Evolutionary conservation across 2,329 filamentous ascomycete species (phyloP).

Genomic region (Xylaria polymorpha): DNA sequence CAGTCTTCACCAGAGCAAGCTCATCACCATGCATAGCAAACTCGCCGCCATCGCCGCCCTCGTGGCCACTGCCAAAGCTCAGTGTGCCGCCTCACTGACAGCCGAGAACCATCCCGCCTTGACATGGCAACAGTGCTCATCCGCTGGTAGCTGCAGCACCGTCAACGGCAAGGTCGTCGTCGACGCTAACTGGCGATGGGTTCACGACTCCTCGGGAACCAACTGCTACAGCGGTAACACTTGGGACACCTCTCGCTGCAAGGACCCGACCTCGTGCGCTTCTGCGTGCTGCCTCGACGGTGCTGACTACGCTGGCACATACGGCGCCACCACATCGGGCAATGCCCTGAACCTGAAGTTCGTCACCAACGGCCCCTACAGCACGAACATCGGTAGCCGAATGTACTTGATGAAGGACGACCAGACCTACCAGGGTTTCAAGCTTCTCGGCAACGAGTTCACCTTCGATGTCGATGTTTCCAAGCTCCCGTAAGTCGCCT

Average conservation of each 20-base stretch:
- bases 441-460: conserved; percentile 69
- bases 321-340: conserved; percentile 59
- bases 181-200: conserved; percentile 65
- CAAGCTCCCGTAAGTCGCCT: conserved; percentile 54
- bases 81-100: conserved; percentile 56
- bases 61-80: conserved; percentile 54
- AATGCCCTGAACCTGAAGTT: conserved; percentile 62
- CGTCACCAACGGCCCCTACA: conserved; percentile 59
- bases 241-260: conserved; percentile 51
- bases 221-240: conserved; percentile 62
- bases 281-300: conserved; percentile 58
- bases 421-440: conserved; percentile 67
- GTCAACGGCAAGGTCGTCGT: conserved; percentile 58
- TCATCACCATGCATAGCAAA: conserved; percentile 45
- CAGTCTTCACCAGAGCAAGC: conserved; percentile 27
- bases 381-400: conserved; percentile 57
- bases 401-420: conserved; percentile 68
- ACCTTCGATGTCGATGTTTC: conserved; percentile 73
- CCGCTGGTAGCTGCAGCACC: conserved; percentile 55
- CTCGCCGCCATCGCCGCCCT: conserved; percentile 51
- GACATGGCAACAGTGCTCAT: conserved; percentile 58
- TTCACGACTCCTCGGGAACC: conserved; percentile 55
- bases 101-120: conserved; percentile 59
- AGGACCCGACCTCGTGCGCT: conserved; percentile 54
- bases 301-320: conserved; percentile 58